Evolutionary conservation across 2,329 filamentous ascomycete genomes (phyloP), one percentile per base, ranked within the genome.

Genomic region (Periconia digitata): DNA sequence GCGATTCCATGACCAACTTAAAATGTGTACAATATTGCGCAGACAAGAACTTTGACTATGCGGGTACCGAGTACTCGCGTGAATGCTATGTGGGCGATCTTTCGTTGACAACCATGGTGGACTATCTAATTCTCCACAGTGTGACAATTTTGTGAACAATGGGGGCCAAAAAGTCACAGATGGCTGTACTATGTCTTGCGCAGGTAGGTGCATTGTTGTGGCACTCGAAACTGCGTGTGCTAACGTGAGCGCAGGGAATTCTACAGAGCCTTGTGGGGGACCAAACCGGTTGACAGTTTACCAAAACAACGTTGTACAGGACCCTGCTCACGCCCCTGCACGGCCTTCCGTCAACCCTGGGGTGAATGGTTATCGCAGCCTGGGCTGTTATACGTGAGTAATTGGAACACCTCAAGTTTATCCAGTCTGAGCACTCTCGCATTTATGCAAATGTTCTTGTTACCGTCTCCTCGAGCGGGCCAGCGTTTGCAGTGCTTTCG

Each of bases 341-440:
- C 44, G 46, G 22, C 49, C 53, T 10, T 53, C 51, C 38, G 42
- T 54, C 35, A 54, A 56, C 35, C 56, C 51, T 2, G 56, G 56
- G 2, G 46, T 52, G 4, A 55, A 55, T 22, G 54, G 56, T 10
- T 59, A 41, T 35, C 49, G 38, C 20, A 49, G 40, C 17, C 50
- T 58, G 34, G 55, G 54, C 24, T 58, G 54, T 24, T 59, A 57
- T 37, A 45, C 15, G 56, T 59, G 49, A n/a, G 56, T 59, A 12
- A 39, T 39, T 39, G 18, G 12, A 22, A 21, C 37, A 39, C 37
- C 18, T 39, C 6, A 22, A 40, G 21, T 40, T 7, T 40, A 22
- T 20, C 7, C 20, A 15, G n/a, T 32, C 12, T 32, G 5, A 32
- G 27, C 38, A 38, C 32, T 12, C 42, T 42, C 20, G 16, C 13